Evolutionary conservation across 257 asterid genomes (phyloP), one percentile per base, ranked within the genome.

Genomic region (Solanum gandarillasii): DNA sequence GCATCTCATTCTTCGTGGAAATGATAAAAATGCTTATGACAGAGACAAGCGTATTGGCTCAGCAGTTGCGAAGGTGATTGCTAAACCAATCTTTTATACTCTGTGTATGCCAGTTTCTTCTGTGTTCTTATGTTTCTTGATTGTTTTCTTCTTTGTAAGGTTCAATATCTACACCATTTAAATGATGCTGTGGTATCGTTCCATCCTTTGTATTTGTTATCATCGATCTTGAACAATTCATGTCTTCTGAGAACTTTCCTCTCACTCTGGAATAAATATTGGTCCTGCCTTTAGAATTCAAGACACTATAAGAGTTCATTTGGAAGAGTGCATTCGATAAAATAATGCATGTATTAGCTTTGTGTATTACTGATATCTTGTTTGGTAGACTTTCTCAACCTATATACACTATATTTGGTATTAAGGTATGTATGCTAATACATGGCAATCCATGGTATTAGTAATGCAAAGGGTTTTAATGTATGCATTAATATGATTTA

Each of bases 31-130:
- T 92, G 99, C 98, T 43, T 95, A 96, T 76, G 98, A 95, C 75
- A 92, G 98, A 86, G 99, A 97, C 91, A 97, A 97, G 91, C 94
- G 91, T 83, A 88, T 93, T 89, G 98, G 98, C 88, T 95, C 99
- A 68, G 84, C 97, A 23, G 98, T 95, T 90, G 99, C 99, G 25
- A 94, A 94, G 98, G 99, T 97, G 89, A 92, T 84, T 58, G 31
- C 14, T 87, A 31, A 20, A 29, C 70, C 70, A 29, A 18, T 82
- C 6, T 6, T 11, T 86, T 86, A 46, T 16, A 16, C 68, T 81
- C 18, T 9, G 16, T 23, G n/a, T 35, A 85, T 5, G 89, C 76
- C 84, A 10, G 72, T n/a, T 52, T 86, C 62, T 75, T 35, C 43
- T 3, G 75, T 39, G 41, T 46, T 81, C 67, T 82, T 86, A 18